Percentiles rank a stretch among this genome's conserved stretches.
phyloP scores from a whole-genome alignment of 2,329 filamentous ascomycete genomes.

The Penicillium hordei region DNA sequence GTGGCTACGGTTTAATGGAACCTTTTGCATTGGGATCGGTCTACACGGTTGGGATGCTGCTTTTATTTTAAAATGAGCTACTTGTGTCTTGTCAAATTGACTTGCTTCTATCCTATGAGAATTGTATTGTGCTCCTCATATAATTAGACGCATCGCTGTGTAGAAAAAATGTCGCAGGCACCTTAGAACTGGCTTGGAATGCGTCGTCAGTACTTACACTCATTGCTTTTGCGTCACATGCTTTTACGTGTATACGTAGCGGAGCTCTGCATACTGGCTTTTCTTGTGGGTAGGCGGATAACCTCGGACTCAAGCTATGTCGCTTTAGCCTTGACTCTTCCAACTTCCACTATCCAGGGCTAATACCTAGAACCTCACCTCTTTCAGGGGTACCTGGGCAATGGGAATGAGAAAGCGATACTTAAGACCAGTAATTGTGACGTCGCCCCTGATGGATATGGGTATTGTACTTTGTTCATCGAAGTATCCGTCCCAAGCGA shows the following conservation, averaged over 20 bases:
- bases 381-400: no score
- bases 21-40: slow-evolving; percentile 27
- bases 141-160: not conserved
- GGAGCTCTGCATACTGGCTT: not conserved
- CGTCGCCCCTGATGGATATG: not conserved
- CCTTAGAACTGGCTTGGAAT: not conserved
- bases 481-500: not conserved
- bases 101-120: slow-evolving; percentile 6
- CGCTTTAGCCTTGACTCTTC: not conserved
- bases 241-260: not conserved
- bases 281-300: no score
- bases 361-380: no score
- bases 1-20: slow-evolving; percentile 9
- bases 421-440: not conserved
- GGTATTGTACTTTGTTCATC: not conserved
- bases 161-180: not conserved
- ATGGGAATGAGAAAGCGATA: not conserved
- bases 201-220: no score
- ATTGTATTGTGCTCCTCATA: slow-evolving; percentile 1
- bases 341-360: not conserved
- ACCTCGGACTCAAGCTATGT: not conserved
- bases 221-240: not conserved
- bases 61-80: slow-evolving; percentile 2
- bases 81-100: slow-evolving; percentile 17
- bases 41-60: slow-evolving; percentile 22